Evolutionary conservation across 768 basidiomycete species (phyloP), one percentile per base, ranked within the genome.

Genomic region (Podaxis pistillaris): DNA sequence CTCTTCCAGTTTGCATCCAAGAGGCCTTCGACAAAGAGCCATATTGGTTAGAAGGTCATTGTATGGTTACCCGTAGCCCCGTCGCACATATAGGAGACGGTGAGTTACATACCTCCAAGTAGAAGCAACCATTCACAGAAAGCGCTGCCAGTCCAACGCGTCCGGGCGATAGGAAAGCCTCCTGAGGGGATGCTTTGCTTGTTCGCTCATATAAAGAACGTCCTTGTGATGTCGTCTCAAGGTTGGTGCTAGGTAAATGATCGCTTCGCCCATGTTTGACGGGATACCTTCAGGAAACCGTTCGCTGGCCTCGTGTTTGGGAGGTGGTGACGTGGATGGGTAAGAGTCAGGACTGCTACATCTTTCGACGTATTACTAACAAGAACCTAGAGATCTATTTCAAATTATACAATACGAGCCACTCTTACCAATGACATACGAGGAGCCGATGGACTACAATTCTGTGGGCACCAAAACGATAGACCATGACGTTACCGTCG

Each of bases 271-370:
- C 8, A 15, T 6, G 36, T 47, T 40, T 46, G n/a, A 60, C 13
- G n/a, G 24, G n/a, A 2, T 3, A 52, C 17, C 37, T 38, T 9
- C 65, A 90, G 88, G 87, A 4, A 61, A 67, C 1, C 82, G 88
- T 40, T 88, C 90, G 0, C 68, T 91, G 46, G 82, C 91, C 9
- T 90, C 88, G 2, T 85, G 82, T 64, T 78, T 92, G 15, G 87
- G 82, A 9, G 90, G 90, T 38, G 91, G 91, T 0, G 91, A 93
- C 74, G 74, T 92, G n/a, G 91, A 92, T 61, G 91, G 91, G 89
- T 90, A 69, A 67, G 77, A 66, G 17, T 44, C 26, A 40, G 22
- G 22, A 22, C 13, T 54, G 15, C 46, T 30, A 7, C 28, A 33
- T 50, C 28, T 41, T 54, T 52, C 33, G 22, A 51, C 49, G 19